Percentiles rank a stretch among this genome's conserved stretches.
Conservation (phyloP, 345 rosid genomes). For the Eucalyptus polyanthemos region DNA sequence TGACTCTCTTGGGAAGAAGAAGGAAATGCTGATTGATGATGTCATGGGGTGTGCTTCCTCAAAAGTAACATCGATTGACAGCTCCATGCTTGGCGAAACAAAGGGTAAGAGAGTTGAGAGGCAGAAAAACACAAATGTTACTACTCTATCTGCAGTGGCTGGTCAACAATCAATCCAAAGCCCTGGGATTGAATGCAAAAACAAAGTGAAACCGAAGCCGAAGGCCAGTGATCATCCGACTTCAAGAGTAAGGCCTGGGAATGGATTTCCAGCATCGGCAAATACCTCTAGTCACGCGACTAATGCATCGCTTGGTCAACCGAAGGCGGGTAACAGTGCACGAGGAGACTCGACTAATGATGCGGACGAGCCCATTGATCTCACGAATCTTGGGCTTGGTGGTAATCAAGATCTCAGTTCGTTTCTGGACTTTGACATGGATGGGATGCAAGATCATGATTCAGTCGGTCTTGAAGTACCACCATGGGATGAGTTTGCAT, state of each 20-base stretch:
- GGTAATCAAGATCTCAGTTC: slow-evolving; percentile 44
- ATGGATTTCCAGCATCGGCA: background rate
- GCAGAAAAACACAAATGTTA: slow-evolving; percentile 7
- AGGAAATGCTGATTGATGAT: slow-evolving; percentile 58
- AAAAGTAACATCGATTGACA: slow-evolving; percentile 39
- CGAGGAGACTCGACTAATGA: slow-evolving; percentile 12
- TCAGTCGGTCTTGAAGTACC: slow-evolving; percentile 69
- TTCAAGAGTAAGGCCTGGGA: slow-evolving; percentile 8
- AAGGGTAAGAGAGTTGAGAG: slow-evolving; percentile 48
- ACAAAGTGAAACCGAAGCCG: slow-evolving; percentile 54
- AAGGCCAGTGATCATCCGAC: slow-evolving; percentile 30
- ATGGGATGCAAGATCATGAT: slow-evolving; percentile 66
- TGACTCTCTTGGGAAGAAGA: slow-evolving; percentile 16
- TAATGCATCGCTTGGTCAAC: background rate
- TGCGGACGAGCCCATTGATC: slow-evolving; percentile 35
- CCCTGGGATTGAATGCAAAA: slow-evolving; percentile 9
- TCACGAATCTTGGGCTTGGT: slow-evolving; percentile 13
- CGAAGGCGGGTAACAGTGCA: background rate
- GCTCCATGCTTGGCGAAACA: slow-evolving; percentile 25
- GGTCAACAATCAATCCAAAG: background rate
- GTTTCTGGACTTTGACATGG: slow-evolving; percentile 58
- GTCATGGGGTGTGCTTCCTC: slow-evolving; percentile 69
- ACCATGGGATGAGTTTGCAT: slow-evolving; percentile 77
- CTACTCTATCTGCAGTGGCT: background rate
- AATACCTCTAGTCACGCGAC: background rate